phyloP scores from a whole-genome alignment of 2,329 filamentous ascomycete genomes.

The Alternaria solani region DNA sequence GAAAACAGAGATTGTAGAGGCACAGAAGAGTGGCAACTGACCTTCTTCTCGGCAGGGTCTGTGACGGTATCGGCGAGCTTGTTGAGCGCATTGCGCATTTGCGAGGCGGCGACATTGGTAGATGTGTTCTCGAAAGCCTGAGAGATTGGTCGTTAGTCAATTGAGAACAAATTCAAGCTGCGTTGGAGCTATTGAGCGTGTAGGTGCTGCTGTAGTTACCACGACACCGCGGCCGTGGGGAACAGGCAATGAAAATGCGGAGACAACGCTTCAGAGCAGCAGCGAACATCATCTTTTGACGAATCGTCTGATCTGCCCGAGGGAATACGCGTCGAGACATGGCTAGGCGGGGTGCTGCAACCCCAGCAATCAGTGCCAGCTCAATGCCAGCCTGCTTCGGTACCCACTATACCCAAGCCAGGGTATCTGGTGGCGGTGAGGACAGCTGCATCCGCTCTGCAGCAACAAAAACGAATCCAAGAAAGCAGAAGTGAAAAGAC shows the following conservation, averaged over 20 bases:
- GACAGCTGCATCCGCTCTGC: not conserved
- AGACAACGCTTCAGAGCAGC: not conserved
- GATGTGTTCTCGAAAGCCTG: slow-evolving; percentile 99
- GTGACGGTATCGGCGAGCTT: slow-evolving; percentile 88
- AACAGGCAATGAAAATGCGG: not conserved
- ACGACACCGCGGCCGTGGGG: not conserved
- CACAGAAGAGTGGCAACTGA: slow-evolving; percentile 52
- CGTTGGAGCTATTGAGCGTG: not conserved
- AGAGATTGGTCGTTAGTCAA: slow-evolving; percentile 23
- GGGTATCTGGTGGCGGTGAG: slow-evolving; percentile 4
- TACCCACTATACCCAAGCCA: not conserved
- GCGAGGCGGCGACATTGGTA: slow-evolving; percentile 94
- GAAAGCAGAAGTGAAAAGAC: not conserved
- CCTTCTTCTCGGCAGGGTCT: slow-evolving; percentile 81
- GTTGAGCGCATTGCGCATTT: slow-evolving; percentile 98
- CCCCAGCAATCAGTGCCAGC: not conserved
- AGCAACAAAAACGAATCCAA: not conserved
- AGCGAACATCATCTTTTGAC: not conserved
- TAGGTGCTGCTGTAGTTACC: not conserved
- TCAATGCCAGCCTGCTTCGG: not conserved
- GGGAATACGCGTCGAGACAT: not conserved
- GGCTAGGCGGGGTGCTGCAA: not conserved
- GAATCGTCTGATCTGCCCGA: not conserved
- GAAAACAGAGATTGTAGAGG: not conserved
- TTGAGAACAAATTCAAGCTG: not conserved